Conservation (phyloP, 805 yeast species). For the Myxozyma vanderwaltii region DNA sequence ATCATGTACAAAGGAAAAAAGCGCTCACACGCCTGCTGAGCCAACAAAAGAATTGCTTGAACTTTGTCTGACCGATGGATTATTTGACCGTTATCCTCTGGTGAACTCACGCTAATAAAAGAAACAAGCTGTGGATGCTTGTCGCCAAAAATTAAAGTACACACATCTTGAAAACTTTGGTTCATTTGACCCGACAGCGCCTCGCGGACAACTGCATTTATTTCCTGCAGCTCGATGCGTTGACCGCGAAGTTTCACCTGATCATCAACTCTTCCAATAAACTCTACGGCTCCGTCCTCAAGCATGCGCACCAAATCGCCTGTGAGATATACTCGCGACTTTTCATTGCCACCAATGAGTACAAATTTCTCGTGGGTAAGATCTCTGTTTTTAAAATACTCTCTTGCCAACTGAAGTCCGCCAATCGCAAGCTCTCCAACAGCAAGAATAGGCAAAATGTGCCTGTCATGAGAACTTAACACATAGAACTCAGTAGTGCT, state of each 20-base stretch:
- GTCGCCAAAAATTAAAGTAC: conserved; percentile 4
- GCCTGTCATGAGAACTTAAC: conserved; percentile 7
- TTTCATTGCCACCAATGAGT: neutral
- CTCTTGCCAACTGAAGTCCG: conserved; percentile 39
- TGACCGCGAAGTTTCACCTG: conserved; percentile 39
- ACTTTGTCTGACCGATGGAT: neutral
- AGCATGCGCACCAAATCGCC: conserved; percentile 37
- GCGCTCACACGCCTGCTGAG: conserved; percentile 18
- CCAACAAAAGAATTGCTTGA: neutral
- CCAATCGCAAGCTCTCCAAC: conserved; percentile 39
- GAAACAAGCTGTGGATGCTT: conserved; percentile 24
- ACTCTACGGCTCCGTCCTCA: conserved; percentile 33
- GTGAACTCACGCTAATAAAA: conserved; percentile 14
- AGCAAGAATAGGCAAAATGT: conserved; percentile 30
- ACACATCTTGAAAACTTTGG: conserved; percentile 7
- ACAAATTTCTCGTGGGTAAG: conserved; percentile 33
- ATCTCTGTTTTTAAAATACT: conserved; percentile 16
- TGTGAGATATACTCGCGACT: conserved; percentile 29
- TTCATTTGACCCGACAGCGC: neutral
- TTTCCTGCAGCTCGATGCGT: conserved; percentile 37
- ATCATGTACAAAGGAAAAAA: conserved; percentile 35
- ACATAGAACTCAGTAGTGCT: conserved; percentile 26
- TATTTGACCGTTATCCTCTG: neutral
- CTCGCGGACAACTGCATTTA: conserved; percentile 27
- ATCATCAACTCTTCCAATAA: conserved; percentile 37